Evolutionary conservation across 1,284 basidiomycete species (phyloP), one percentile per base, ranked within the genome.

Genomic region (Trichosporon ovoides): DNA sequence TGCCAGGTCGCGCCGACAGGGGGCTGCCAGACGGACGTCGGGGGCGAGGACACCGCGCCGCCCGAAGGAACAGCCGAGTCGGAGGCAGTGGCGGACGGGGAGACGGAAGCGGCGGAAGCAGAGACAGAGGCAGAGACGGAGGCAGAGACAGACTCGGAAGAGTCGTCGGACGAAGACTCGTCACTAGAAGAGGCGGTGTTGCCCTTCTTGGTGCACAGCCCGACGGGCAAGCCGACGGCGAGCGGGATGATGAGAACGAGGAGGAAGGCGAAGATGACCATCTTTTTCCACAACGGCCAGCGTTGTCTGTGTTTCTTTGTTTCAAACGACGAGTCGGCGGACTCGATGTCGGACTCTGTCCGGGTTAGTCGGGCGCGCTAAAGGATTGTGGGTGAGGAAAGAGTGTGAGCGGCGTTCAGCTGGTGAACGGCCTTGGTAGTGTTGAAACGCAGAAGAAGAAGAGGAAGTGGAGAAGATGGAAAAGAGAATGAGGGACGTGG

Each of bases 271-370:
- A 52, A 7, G 38, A 52, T 18, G 12, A 40, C 51, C 20, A 57
- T 22, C 38, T 48, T 48, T 35, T 57, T 57, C 51, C 55, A 56
- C 18, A 52, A 19, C 16, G 50, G 53, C 20, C 35, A 55, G 20
- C 31, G 38, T 31, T 31, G 38, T 43, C 20, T 52, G 3, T 12
- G 36, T 6, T 20, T 3, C 19, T 11, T 28, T 34, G 16, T 24
- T 6, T 28, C 24, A 18, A 37, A 3, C 22, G 34, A 48, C 11
- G 24, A 22, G 36, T 43, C 36, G 3, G 35, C 24, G 24, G 43
- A 28, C 38, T 53, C 52, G 52, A 53, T 38, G 16, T 53, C 52
- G 50, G 34, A 24, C 50, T 52, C 35, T 52, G 51, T 38, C 20
- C 22, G 19, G 20, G 35, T 52, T 19, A 51, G 35, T 12, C 19